phyloP scores from a whole-genome alignment of 176 grass and related monocot species.

The Poa pratensis region DNA sequence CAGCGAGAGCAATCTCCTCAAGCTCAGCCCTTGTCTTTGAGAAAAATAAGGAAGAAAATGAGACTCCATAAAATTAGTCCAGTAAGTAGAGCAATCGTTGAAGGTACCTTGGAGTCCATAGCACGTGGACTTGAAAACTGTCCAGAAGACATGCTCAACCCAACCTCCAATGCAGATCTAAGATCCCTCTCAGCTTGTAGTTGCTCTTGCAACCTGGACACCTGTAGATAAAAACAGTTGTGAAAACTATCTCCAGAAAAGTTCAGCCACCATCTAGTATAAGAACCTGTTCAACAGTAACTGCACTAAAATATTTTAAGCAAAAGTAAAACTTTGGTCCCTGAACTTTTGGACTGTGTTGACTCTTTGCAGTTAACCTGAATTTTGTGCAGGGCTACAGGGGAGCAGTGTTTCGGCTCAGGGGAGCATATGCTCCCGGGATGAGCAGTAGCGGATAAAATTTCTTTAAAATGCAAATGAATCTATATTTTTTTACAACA shows the following conservation, averaged over 20 bases:
- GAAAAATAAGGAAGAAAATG: conserved; percentile 40
- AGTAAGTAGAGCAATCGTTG: conserved; percentile 15
- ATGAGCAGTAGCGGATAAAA: no score
- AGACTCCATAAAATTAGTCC: conserved; percentile 38
- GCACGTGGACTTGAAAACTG: conserved; percentile 78
- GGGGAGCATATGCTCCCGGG: no score
- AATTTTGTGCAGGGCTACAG: conserved; percentile 9
- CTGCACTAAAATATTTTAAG: conserved; percentile 6
- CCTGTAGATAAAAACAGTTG: conserved; percentile 56
- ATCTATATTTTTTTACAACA: no score
- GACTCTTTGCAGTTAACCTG: conserved; percentile 11
- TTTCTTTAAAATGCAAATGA: no score
- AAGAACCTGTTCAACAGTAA: conserved; percentile 27
- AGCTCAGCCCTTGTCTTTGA: conserved; percentile 90
- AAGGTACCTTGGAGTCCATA: conserved; percentile 88
- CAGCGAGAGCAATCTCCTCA: conserved; percentile 93
- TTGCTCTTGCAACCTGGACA: conserved; percentile 98
- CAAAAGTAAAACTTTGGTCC: not conserved
- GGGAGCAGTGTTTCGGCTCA: no score
- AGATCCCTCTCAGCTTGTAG: conserved; percentile 98
- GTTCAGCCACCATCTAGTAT: conserved; percentile 19
- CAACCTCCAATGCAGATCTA: conserved; percentile 95
- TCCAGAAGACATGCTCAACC: conserved; percentile 95
- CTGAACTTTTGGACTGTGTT: conserved; percentile 8
- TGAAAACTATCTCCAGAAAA: conserved; percentile 19